Evolutionary conservation across 208 protist genomes (phyloP), one percentile per base, ranked within the genome.

Genomic region (Trypanosoma melophagium): DNA sequence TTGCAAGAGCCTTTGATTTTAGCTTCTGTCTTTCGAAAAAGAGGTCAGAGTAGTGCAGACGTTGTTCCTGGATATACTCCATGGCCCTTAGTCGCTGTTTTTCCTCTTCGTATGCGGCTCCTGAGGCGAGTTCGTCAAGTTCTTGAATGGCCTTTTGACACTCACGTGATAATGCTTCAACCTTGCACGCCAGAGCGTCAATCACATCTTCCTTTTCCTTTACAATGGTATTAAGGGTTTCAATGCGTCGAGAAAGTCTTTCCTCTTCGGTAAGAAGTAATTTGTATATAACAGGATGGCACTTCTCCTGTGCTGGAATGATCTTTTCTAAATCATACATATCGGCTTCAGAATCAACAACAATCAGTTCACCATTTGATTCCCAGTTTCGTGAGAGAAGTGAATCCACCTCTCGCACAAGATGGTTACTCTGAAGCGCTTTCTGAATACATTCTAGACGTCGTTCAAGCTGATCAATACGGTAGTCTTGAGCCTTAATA

Each of bases 401-500:
- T 19, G 76, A 68, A 41, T 89, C 75, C 51, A 92, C 86, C 41
- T 85, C 79, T 22, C 68, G 72, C 41, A 65, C 81, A 12, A 92
- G 73, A 49, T 79, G 61, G 74, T 91, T 91, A 53, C 81, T 83
- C 44, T 77, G 31, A 16, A 95, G 78, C 1, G 84, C 79, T 61
- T 66, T 68, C 7, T 95, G 75, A 45, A 92, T 79, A 21, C 74
- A 70, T 71, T 85, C 83, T 1, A 89, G 71, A 24, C 89, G 84
- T 56, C 70, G 76, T 47, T 91, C 86, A 38, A 95, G 74, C 66
- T 95, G 86, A 2, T 76, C 76, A 58, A 95, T 72, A 47, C 89
- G 89, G 62, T 89, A 93, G 41, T 95, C 86, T 71, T 95, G 89
- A 40, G 89, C 86, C 68, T 95, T 95, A 17, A 95, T 80, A n/a